Base-by-base conservation (phyloP, 2,329 filamentous ascomycete genomes). In the Fusarium pseudoanthophilum region DNA sequence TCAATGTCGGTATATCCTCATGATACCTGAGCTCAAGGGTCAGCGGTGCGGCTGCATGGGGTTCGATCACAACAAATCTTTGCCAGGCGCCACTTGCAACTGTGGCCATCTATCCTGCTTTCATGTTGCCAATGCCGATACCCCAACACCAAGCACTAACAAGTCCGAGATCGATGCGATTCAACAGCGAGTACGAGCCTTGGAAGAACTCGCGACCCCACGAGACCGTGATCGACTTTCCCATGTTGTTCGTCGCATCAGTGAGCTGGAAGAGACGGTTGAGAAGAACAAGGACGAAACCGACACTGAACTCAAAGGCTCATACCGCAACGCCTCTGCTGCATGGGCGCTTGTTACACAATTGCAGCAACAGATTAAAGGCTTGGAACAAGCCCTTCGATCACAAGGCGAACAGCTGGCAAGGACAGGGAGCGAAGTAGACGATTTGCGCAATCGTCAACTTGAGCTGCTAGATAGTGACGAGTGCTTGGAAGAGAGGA, bases 71-170 rank as follows among this genome's bases (percentile, higher is more conserved):
- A 90, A 89, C 78, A 83, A 82, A 57, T 78, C 82, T n/a, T 81
- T 87, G 16, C 88, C 88, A 2, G 85, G 88, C 42, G 87, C 87
- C 60, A 85, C 82, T 26, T 91, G 89, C 74, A 85, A 89, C 57
- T 91, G 89, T 73, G 89, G 89, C 11, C 89, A 91, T 76, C 84
- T 89, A 60, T 87, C 88, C 39, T 90, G 88, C 78, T 91, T 87
- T 76, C 89, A 91, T 76, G 81, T 87, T 65, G 83, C 84, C 71
- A 83, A 84, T n/a, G 80, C 84, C 34, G 84, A 87, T 60, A 78
- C 80, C 18, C 80, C 84, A 11, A 88, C 89, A 70, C 75, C 89
- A 30, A 86, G 87, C 40, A 81, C 82, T 28, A 81, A 90, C 67
- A 84, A 82, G 70, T 83, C 84, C 60, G 77, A 79, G 59, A 75